These are phyloP conservation scores for Aspergillus oerlinghausenensis DNA, from an alignment of 2,329 filamentous ascomycete species.

Conservation along the genomic window DNA sequence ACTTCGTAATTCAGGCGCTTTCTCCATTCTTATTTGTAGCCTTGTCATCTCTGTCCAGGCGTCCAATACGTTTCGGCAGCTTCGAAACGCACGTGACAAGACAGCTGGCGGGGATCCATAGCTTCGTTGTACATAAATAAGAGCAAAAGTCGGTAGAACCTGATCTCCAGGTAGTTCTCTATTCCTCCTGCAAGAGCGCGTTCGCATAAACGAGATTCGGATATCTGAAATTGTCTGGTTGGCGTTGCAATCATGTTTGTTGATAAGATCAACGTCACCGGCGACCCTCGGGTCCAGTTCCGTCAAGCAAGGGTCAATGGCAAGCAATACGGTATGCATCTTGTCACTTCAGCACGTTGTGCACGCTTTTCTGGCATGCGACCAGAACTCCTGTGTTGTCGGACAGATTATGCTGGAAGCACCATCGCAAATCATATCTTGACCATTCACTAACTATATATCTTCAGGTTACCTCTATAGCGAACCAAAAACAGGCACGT, in stretches of 20 bases:
- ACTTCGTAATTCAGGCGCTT: neutral
- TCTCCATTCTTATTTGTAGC: neutral
- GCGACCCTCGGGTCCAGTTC: conserved; percentile 63
- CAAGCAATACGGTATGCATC: conserved; percentile 58
- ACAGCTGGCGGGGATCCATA: conserved; percentile 12
- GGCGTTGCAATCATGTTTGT: conserved; percentile 41
- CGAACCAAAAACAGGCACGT: conserved; percentile 40
- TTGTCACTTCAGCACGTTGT: neutral
- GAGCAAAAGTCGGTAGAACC: conserved; percentile 1
- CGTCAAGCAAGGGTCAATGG: conserved; percentile 62
- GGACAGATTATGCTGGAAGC: neutral
- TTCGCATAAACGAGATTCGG: neutral
- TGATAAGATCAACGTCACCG: conserved; percentile 59
- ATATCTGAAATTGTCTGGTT: neutral
- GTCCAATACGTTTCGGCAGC: neutral
- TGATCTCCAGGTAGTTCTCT: neutral
- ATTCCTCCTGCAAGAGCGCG: neutral
- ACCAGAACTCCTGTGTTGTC: neutral
- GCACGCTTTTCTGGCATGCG: neutral
- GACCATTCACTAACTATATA: conserved; percentile 10
- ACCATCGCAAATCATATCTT: neutral
- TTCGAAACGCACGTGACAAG: conserved; percentile 16
- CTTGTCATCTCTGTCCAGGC: conserved; percentile 3
- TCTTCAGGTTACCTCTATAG: conserved; percentile 50
- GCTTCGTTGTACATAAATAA: conserved; percentile 9